phyloP scores from a whole-genome alignment of 768 basidiomycete species.

The Tricholoma matsutake region DNA sequence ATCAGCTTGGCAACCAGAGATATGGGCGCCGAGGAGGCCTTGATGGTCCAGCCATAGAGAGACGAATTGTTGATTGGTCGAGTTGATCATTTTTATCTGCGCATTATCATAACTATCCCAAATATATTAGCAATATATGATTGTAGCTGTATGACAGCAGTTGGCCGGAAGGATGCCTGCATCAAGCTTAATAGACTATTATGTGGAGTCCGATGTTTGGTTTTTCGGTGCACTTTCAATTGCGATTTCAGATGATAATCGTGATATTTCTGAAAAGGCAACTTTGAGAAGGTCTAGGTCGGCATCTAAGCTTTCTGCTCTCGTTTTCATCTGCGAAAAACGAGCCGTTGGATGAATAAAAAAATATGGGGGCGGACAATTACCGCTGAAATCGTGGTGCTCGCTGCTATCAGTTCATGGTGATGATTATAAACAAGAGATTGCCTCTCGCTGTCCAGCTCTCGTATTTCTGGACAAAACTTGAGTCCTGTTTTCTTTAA shows the following conservation, averaged over 20 bases:
- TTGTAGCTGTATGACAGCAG: neutral
- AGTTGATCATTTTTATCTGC: neutral
- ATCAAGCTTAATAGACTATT: neutral
- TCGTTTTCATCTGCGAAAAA: conserved; percentile 70
- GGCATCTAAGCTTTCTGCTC: conserved; percentile 80
- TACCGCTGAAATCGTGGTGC: conserved; percentile 86
- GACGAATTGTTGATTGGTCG: neutral
- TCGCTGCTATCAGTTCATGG: conserved; percentile 91
- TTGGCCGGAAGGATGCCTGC: neutral
- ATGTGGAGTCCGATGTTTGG: neutral
- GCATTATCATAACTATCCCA: neutral
- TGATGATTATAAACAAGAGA: conserved; percentile 94
- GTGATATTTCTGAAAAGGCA: conserved; percentile 85
- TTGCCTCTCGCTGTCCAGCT: conserved; percentile 85
- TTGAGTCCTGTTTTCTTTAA: neutral
- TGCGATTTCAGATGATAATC: conserved; percentile 67
- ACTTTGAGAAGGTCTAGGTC: conserved; percentile 78
- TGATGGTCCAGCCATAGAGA: neutral
- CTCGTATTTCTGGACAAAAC: conserved; percentile 65
- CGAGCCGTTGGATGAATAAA: neutral
- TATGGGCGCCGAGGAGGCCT: conserved; percentile 29
- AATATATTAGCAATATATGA: neutral
- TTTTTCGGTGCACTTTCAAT: conserved; percentile 34
- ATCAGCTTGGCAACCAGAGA: conserved; percentile 41
- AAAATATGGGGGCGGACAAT: conserved; percentile 18